Evolutionary conservation across 2,329 filamentous ascomycete species (phyloP), one percentile per base, ranked within the genome.

Genomic region (Gaeumannomyces tritici): DNA sequence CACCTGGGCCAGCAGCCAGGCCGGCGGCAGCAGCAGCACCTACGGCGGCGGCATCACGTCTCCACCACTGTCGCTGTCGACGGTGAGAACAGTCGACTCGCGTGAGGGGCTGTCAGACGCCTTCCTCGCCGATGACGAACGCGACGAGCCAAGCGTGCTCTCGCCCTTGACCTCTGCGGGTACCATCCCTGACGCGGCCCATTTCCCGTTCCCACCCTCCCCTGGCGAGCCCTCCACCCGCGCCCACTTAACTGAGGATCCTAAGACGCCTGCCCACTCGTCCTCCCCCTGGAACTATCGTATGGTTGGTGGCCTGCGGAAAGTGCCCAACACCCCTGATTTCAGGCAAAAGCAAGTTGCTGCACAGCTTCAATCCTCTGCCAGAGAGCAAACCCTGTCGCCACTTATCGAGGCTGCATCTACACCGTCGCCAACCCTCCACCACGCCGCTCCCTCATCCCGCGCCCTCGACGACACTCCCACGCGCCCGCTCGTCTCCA

Each of bases 291-390:
- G 79, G 77, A 83, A 80, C 69, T 80, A 82, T 67, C 79, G 79
- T 66, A 76, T 85, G 70, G 74, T 80, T 58, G 81, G 83, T 66
- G 82, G 82, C 61, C 69, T 85, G 63, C 82, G 82, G 62, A 82
- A 82, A 69, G 80, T 84, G 24, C 73, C 75, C 57, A 73, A 72
- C 33, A 77, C 75, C 57, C 74, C 75, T 26, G 77, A 81, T 66
- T 65, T 72, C 62, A 79, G 80, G 70, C 74, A 72, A 64, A 78
- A 75, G 66, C 73, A 76, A 65, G 67, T 70, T 62, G 63, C 70
- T 62, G 63, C 66, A 42, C 65, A 67, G 59, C 63, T 67, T 47
- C 63, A 69, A 51, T 68, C 73, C 26, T 65, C 69, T 57, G 66
- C 68, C n/a, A 63, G 68, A 62, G 70, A 71, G 51, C 67, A 67